These are phyloP conservation scores for Wickerhamiella lipophila DNA, from an alignment of 805 yeast genomes.

Conservation along the genomic window DNA sequence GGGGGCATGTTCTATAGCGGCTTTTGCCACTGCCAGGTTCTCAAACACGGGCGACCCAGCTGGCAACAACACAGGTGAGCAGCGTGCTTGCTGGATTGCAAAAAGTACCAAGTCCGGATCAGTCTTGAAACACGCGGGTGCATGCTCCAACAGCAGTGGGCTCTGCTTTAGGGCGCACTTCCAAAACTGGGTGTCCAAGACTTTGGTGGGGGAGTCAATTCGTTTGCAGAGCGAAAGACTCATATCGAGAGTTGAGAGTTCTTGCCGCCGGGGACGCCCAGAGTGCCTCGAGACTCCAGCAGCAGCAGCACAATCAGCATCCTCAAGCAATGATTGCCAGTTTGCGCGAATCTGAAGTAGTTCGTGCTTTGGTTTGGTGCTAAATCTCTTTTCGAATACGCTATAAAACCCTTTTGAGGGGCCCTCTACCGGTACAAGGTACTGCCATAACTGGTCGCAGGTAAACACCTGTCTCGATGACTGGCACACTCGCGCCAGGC, in stretches of 20 bases:
- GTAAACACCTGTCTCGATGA: neutral
- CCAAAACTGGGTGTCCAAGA: neutral
- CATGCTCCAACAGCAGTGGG: neutral
- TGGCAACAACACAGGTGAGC: neutral
- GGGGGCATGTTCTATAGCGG: neutral
- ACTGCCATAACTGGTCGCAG: conserved; percentile 1
- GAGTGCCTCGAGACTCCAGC: too few species aligned
- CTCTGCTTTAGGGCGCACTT: neutral
- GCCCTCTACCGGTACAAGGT: neutral
- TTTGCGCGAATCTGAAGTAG: neutral
- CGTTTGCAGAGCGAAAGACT: neutral
- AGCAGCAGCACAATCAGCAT: too few species aligned
- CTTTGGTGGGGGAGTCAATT: neutral
- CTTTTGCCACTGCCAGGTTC: neutral
- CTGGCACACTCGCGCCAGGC: neutral
- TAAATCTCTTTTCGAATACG: neutral
- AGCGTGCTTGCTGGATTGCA: neutral
- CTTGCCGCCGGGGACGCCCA: too few species aligned
- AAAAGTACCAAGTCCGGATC: neutral
- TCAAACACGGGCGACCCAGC: neutral
- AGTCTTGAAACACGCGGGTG: neutral
- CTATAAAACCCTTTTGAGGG: neutral
- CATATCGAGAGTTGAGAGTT: too few species aligned
- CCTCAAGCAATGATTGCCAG: neutral
- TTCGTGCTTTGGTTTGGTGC: neutral